Evolutionary conservation across 352 stramenopile genomes (phyloP).

Genomic region (Peronospora farinosa): DNA sequence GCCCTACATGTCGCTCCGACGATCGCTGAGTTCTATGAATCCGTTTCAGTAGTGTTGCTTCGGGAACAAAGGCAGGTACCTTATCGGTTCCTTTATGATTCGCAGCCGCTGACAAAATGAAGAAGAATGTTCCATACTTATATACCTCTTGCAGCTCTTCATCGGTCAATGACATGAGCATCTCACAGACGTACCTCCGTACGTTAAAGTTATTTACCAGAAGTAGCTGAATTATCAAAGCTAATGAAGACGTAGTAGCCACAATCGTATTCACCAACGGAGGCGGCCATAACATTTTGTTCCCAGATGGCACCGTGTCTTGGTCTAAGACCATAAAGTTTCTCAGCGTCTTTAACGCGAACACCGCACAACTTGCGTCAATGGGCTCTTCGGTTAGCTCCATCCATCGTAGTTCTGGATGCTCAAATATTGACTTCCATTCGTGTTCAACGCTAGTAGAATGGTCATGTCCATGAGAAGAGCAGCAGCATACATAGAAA

Average conservation of each 20-base stretch:
- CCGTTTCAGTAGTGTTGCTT: slow-evolving; percentile 52
- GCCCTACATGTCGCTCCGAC: slow-evolving; percentile 34
- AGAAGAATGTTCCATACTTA: slow-evolving; percentile 63
- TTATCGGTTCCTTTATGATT: slow-evolving; percentile 23
- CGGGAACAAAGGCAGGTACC: slow-evolving; percentile 41
- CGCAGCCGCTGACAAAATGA: slow-evolving; percentile 46
- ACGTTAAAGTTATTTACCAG: slow-evolving; percentile 51
- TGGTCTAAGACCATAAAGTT: slow-evolving; percentile 60
- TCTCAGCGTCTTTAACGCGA: slow-evolving; percentile 48
- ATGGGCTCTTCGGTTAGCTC: slow-evolving; percentile 63
- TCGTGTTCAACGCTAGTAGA: slow-evolving; percentile 31
- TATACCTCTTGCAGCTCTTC: slow-evolving; percentile 47
- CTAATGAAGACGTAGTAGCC: slow-evolving; percentile 37
- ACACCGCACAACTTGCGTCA: slow-evolving; percentile 38
- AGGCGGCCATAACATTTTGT: slow-evolving; percentile 45
- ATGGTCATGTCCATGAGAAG: slow-evolving; percentile 31
- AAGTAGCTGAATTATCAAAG: slow-evolving; percentile 59
- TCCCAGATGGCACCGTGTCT: slow-evolving; percentile 15
- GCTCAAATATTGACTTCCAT: slow-evolving; percentile 58
- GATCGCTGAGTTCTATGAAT: slow-evolving; percentile 59
- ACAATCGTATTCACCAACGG: slow-evolving; percentile 52
- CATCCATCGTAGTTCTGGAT: slow-evolving; percentile 76
- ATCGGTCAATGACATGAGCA: slow-evolving; percentile 49
- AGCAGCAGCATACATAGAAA: slow-evolving; percentile 66
- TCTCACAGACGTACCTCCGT: slow-evolving; percentile 51